phyloP scores from a whole-genome alignment of 108 stramenopile species.

The Schizochytrium sp. region DNA sequence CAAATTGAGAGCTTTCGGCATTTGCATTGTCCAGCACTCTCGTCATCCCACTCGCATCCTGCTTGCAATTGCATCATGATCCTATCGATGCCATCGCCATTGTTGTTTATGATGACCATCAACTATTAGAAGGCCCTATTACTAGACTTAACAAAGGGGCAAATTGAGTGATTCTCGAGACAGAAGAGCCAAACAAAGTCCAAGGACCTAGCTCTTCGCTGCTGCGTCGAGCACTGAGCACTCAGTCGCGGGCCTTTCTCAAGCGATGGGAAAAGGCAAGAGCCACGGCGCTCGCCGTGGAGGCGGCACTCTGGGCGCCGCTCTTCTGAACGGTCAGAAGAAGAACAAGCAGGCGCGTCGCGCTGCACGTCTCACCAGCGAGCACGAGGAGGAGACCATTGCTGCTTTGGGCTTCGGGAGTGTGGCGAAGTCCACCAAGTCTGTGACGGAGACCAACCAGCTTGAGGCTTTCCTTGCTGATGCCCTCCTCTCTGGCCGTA shows the following conservation, averaged over 20 bases:
- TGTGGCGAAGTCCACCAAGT: slow-evolving; percentile 75
- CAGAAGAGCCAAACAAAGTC: too few relatives aligned
- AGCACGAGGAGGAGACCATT: slow-evolving; percentile 17
- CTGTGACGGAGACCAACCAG: slow-evolving; percentile 88
- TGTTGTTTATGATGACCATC: too few relatives aligned
- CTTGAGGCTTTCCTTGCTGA: slow-evolving; percentile 92
- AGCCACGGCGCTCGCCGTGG: slow-evolving; percentile 21
- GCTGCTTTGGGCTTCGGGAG: slow-evolving; percentile 47
- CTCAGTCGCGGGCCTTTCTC: neutral
- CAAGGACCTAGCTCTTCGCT: too few relatives aligned
- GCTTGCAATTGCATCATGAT: too few relatives aligned
- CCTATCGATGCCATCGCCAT: too few relatives aligned
- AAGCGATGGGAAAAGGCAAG: slow-evolving; percentile 10
- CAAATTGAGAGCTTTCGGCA: too few relatives aligned
- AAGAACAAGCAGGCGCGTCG: neutral
- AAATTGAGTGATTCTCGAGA: too few relatives aligned
- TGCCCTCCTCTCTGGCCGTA: slow-evolving; percentile 91
- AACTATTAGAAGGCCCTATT: too few relatives aligned
- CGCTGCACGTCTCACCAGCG: neutral
- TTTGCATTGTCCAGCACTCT: too few relatives aligned
- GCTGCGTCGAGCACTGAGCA: neutral
- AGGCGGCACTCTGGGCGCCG: slow-evolving; percentile 31
- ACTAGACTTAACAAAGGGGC: too few relatives aligned
- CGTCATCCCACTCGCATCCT: too few relatives aligned
- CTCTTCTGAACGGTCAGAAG: slow-evolving; percentile 47